Base-by-base conservation (phyloP, 139 green algal species). In the Coccomyxa sp. region DNA sequence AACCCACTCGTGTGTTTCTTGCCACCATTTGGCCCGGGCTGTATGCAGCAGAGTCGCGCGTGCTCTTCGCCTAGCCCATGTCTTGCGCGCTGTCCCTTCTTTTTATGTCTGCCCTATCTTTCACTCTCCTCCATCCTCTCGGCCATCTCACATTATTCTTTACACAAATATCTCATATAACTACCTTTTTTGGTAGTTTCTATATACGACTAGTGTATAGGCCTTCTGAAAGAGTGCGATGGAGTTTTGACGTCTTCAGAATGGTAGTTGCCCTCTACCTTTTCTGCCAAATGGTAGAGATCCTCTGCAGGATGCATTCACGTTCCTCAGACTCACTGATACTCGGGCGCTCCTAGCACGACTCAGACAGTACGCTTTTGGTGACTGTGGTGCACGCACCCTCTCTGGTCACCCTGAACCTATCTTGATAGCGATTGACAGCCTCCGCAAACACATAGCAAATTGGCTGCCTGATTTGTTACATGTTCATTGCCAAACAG, bases 201-300 rank as follows among this genome's bases (percentile, higher is more conserved):
- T 68, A 14, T 68, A 68, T 68, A 68, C 16, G 60, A 68, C 60
- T 68, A 68, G 60, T 68, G 60, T 68, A 16, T 68, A 16, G 60
- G 60, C 15, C 60, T 68, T 14, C 60, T 25, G 60, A 16, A 68
- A 68, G 60, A 16, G 60, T 68, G 60, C 60, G 60, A 68, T 68
- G 16, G 60, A 68, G 16, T 14, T 68, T 68, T 14, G 60, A 68
- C 60, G 16, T 68, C 60, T 68, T 68, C 60, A 68, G 60, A 68
- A 68, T 68, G 60, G 60, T 68, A 68, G 60, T 68, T 68, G 60
- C 60, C 60, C 60, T 68, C 60, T 68, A 68, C 60, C 60, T 68
- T 68, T 68, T 68, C 60, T 68, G 60, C 60, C 60, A 68, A 68
- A 68, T 68, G 60, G 60, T 68, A 68, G 60, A 68, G 60, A 68